Conservation (phyloP, 305 asterid genomes). For the Fraxinus dipetala region DNA sequence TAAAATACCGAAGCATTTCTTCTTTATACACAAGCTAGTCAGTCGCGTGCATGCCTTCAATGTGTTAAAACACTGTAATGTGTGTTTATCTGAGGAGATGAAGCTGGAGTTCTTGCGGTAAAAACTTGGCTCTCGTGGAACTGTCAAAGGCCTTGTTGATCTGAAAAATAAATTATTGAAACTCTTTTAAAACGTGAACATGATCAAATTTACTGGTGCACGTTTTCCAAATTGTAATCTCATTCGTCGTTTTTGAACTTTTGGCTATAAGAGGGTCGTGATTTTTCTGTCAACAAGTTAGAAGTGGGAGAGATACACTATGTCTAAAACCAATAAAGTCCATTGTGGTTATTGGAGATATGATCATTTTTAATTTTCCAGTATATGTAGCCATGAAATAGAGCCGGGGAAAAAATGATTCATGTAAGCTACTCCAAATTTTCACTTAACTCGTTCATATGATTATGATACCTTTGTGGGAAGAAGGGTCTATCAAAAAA, state of each 20-base stretch:
- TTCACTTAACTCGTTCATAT: neutral
- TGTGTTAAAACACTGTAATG: neutral
- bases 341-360: neutral
- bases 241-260: neutral
- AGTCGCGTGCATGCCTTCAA: neutral
- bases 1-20: slow-evolving; percentile 8
- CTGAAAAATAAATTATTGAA: slow-evolving; percentile 20
- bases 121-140: slow-evolving; percentile 68
- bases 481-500: slow-evolving; percentile 63
- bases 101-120: slow-evolving; percentile 44
- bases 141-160: slow-evolving; percentile 67
- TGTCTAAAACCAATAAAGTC: neutral
- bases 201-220: neutral
- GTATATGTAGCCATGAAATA: neutral
- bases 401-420: neutral
- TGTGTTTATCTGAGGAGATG: slow-evolving; percentile 31
- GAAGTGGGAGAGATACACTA: neutral
- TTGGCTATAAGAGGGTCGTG: neutral
- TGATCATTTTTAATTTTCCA: neutral
- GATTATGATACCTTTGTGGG: slow-evolving; percentile 60
- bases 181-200: neutral
- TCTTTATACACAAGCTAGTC: neutral
- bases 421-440: neutral
- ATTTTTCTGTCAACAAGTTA: neutral
- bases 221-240: neutral